Percentiles rank a stretch among this genome's conserved stretches.
Evolutionary conservation across 2,329 filamentous ascomycete species (phyloP).

Genomic region (Clarireedia paspali): DNA sequence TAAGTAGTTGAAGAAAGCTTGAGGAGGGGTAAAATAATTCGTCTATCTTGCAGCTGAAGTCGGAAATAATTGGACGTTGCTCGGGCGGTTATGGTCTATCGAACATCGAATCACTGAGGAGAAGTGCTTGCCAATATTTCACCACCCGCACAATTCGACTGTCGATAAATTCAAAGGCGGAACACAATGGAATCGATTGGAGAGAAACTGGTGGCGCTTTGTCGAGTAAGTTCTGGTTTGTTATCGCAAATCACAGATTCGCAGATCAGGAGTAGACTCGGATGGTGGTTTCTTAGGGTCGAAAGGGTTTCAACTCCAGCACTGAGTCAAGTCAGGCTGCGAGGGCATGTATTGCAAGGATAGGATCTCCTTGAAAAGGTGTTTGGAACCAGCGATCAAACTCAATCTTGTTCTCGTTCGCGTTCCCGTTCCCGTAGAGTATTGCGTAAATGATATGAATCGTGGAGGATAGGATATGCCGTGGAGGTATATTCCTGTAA

Average conservation of each 20-base stretch:
- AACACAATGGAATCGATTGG: not conserved
- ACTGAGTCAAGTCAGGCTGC: not conserved
- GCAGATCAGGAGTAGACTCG: not conserved
- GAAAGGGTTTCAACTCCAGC: not conserved
- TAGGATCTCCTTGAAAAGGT: not conserved
- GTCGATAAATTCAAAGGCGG: not conserved
- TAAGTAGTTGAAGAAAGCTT: not conserved
- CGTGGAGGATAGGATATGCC: no score
- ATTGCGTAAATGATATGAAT: no score
- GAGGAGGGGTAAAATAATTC: conserved; percentile 5
- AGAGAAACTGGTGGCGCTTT: not conserved
- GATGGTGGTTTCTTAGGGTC: not conserved
- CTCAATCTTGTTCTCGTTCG: not conserved
- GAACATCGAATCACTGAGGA: conserved; percentile 4
- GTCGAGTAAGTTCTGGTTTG: not conserved
- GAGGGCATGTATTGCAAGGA: not conserved
- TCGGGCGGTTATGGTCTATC: conserved; percentile 9
- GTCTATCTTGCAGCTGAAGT: conserved; percentile 5
- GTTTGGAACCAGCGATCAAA: not conserved
- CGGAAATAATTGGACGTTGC: conserved; percentile 1
- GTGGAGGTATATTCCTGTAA: no score
- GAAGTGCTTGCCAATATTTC: not conserved
- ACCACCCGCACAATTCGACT: not conserved
- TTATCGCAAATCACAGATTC: conserved; percentile 1
- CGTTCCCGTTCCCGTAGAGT: no score